Base-by-base conservation (phyloP, 2,329 filamentous ascomycete genomes). In the Coleophoma eucalyptorum region DNA sequence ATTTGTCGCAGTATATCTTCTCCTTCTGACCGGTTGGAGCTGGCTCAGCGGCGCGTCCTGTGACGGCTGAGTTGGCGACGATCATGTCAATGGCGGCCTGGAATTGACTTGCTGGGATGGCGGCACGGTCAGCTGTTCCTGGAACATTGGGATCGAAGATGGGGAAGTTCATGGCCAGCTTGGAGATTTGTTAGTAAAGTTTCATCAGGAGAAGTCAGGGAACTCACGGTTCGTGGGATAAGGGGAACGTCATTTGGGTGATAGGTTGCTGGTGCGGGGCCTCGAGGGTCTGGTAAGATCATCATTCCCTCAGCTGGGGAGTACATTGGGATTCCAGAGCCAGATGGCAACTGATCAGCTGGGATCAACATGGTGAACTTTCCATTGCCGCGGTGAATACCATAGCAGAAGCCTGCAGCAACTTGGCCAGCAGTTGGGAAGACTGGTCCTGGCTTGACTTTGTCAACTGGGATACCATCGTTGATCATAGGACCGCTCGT, bases 1-100 rank as follows among this genome's bases (percentile, higher is more conserved):
- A 97, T 68, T 93, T 90, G 52, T 90, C 89, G 69, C 91, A 96
- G 68, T 87, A 96, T 20, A 87, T 73, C 66, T 96, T 96, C 51
- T 67, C 65, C 20, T 65, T 55, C 10, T 58, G 57, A 13, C 26
- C 35, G 13, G 42, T 33, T 7, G 6, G 26, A 38, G 55, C 37
- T 26, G 21, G 15, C 5, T 44, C 18, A 16, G 6, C 21, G 16
- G 43, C 12, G 18, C 44, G 43, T 26, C 15, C 15, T 8, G 15
- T 34, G 15, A 45, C 4, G 18, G 33, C 12, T 19, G 43, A 43
- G 4, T 50, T 47, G 18, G 52, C 54, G 15, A 61, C 48, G 32
- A 62, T 62, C 2, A 42, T 41, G 41, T 62, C 57, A 49, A 62
- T 62, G n/a, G 34, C 26, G 13, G 33, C 46, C 3, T 52, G 46